A percentile compares a stretch with the other conserved stretches of the same genome.
These are phyloP conservation scores for Ogataea pilisensis DNA, from an alignment of 805 yeast species.

Conservation along the genomic window DNA sequence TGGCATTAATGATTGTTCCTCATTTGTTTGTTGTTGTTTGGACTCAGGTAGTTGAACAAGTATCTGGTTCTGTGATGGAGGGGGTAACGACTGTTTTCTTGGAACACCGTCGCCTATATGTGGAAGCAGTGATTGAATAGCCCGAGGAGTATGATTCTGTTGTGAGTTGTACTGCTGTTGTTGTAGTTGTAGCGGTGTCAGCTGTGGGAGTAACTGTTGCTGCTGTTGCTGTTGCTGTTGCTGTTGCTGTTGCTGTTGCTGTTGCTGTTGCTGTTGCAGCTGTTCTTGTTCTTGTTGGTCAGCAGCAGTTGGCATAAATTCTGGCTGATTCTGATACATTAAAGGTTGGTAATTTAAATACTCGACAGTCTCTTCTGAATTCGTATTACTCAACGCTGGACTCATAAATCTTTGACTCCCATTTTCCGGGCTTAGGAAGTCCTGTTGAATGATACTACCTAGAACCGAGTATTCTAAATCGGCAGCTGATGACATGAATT, in stretches of 20 bases:
- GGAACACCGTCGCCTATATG: neutral
- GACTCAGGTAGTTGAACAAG: neutral
- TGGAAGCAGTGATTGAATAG: neutral
- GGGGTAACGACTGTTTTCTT: neutral
- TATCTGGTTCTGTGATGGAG: neutral
- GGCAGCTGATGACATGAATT: conserved; percentile 66
- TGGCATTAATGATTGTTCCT: too few relatives aligned
- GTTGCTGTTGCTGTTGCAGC: conserved; percentile 1
- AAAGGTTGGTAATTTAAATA: conserved; percentile 24
- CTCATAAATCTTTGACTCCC: conserved; percentile 17
- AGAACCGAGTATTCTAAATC: conserved; percentile 68
- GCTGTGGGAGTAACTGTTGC: neutral
- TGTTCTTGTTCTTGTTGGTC: conserved; percentile 2
- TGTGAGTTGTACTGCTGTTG: conserved; percentile 1
- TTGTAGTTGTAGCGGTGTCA: neutral
- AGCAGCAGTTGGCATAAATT: conserved; percentile 3
- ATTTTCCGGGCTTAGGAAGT: conserved; percentile 23
- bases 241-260: neutral
- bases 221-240: conserved; percentile 2
- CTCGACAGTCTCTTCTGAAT: conserved; percentile 27
- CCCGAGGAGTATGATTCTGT: neutral
- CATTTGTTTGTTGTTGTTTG: neutral
- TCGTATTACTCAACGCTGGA: conserved; percentile 34
- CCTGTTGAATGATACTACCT: conserved; percentile 58
- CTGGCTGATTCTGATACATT: conserved; percentile 14